Evolutionary conservation across 2,329 filamentous ascomycete species (phyloP).

Genomic region (Colletotrichum coccodes): DNA sequence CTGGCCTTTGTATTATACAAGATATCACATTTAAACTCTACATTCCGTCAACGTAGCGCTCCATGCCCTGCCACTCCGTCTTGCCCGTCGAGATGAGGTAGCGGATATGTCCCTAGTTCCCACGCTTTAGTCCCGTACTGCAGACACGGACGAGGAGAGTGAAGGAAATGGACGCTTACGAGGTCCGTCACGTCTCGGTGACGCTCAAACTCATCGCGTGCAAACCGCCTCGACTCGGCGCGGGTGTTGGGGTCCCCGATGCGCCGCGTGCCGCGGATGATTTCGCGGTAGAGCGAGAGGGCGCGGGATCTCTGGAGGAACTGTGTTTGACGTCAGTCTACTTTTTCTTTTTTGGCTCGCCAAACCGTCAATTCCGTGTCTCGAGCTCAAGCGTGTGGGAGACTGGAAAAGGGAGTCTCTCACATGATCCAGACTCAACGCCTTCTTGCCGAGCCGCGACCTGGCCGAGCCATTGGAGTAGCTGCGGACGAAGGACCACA

Average conservation of each 20-base stretch:
- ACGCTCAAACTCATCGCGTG: slow-evolving; percentile 70
- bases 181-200: slow-evolving; percentile 66
- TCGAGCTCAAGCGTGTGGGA: too few relatives aligned
- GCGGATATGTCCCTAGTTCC: slow-evolving; percentile 69
- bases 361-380: neutral
- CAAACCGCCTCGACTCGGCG: slow-evolving; percentile 66
- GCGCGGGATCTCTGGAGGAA: slow-evolving; percentile 68
- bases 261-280: slow-evolving; percentile 63
- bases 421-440: slow-evolving; percentile 70
- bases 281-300: slow-evolving; percentile 66
- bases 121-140: too few relatives aligned
- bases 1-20: slow-evolving; percentile 19
- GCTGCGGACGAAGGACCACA: slow-evolving; percentile 40
- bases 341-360: too few relatives aligned
- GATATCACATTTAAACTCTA: slow-evolving; percentile 37
- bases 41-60: slow-evolving; percentile 63
- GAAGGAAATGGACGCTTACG: slow-evolving; percentile 48
- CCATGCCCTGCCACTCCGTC: slow-evolving; percentile 73
- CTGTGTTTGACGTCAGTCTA: slow-evolving; percentile 44
- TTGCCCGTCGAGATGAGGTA: slow-evolving; percentile 73
- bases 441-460: slow-evolving; percentile 49
- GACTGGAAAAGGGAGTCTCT: slow-evolving; percentile 35
- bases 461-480: slow-evolving; percentile 48
- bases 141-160: neutral
- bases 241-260: slow-evolving; percentile 63